phyloP scores from a whole-genome alignment of 805 yeast genomes.

The Pichia kluyveri region DNA sequence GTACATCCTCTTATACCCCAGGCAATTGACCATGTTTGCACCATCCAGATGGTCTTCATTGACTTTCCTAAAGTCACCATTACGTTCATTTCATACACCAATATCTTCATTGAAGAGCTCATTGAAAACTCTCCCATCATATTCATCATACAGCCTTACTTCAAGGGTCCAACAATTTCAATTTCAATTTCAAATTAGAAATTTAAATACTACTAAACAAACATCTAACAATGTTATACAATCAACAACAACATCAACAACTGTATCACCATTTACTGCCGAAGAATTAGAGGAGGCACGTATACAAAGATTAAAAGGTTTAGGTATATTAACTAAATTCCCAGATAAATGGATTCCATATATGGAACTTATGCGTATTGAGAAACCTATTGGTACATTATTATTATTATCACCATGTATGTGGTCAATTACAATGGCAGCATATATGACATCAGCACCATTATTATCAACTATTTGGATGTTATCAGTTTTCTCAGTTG shows the following conservation, averaged over 20 bases:
- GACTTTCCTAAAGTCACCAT: not conserved
- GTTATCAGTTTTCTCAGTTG: slow-evolving; percentile 66
- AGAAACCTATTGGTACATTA: slow-evolving; percentile 94
- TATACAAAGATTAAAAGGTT: slow-evolving; percentile 37
- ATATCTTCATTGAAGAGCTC: not conserved
- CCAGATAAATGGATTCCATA: slow-evolving; percentile 79
- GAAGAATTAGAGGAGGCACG: slow-evolving; percentile 44
- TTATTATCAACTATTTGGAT: slow-evolving; percentile 51
- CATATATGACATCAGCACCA: slow-evolving; percentile 64
- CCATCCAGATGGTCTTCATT: not conserved
- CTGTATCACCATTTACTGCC: slow-evolving; percentile 17
- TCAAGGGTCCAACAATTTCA: not conserved
- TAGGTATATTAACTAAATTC: slow-evolving; percentile 45
- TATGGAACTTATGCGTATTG: slow-evolving; percentile 85
- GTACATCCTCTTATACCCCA: no score
- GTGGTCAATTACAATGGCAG: slow-evolving; percentile 92
- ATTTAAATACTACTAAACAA: not conserved
- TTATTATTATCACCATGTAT: slow-evolving; percentile 74
- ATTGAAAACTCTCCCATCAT: not conserved
- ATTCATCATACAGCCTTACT: not conserved
- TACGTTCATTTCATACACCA: not conserved
- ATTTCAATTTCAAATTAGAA: not conserved
- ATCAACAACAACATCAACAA: not conserved
- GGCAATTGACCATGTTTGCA: not conserved
- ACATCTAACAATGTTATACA: not conserved